Base-by-base conservation (phyloP, 75 land plant genomes). In the Isoetes taiwanensis region DNA sequence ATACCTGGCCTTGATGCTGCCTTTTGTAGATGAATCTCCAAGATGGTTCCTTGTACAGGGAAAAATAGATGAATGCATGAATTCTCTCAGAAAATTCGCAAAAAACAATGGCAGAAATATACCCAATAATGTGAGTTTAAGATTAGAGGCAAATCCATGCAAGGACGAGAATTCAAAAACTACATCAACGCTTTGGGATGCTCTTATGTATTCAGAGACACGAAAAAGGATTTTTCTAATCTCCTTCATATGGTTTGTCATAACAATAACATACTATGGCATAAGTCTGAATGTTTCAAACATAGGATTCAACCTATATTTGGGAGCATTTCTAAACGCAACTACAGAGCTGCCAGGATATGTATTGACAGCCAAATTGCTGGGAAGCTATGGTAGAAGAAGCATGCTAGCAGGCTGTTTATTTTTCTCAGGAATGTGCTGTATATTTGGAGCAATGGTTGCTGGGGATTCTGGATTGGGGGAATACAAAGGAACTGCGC, bases 261-360 rank as follows among this genome's bases (percentile, higher is more conserved):
- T 9, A 9, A 9, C 39, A 9, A 9, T 37, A 9, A 14, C 14
- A 14, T 76, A 76, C 62, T 76, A 76, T 10, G 79, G 79, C 1
- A 37, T 76, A 3, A 69, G 62, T 10, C 62, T 76, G 4, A 76
- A 76, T 17, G 72, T 76, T 0, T 9, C 12, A 37, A 37, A 37
- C 39, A 37, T 37, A 37, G 39, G 39, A 14, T 37, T 9, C 39
- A 37, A 37, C 39, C 39, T 37, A 14, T 37, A 37, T 14, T 9
- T 37, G 39, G 9, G 12, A 14, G 39, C 14, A 14, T 37, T 37
- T 9, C 39, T 37, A 14, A 37, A 37, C 14, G 39, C 39, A 9
- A 14, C 14, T 14, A 14, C 14, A 14, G 39, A 37, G 39, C 39
- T 37, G 9, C 39, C 39, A 9, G 39, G 12, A 9, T 37, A 9